Base-by-base conservation (phyloP, 2,329 filamentous ascomycete genomes). In the Didymosphaeria variabile region DNA sequence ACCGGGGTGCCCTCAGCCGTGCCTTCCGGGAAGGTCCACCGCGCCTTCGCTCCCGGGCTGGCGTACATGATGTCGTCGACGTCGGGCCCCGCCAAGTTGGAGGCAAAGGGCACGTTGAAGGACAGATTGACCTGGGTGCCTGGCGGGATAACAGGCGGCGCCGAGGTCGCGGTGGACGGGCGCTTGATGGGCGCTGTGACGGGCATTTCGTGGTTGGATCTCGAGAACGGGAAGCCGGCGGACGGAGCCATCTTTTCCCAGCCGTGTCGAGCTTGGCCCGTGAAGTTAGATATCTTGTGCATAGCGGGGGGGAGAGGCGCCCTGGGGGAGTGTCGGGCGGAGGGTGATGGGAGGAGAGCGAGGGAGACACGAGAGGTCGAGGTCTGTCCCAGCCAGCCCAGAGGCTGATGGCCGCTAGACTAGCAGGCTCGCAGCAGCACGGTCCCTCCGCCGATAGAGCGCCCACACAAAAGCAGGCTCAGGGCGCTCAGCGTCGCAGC, bases 51-150 rank as follows among this genome's bases (percentile, higher is more conserved):
- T 70, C 93, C 91, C 60, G 89, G 88, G 66, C 92, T 97, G 66
- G 94, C 93, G 81, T 97, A 94, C 63, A 98, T 87, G 72, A 99
- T 92, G 79, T 98, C 94, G 79, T 97, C 93, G 69, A 91, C 91
- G 74, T 98, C 93, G 66, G 95, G 95, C 36, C 95, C 95, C 65
- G 92, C 88, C 63, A 99, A 88, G 73, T 94, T 94, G 66, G 92
- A 97, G 70, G 93, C 90, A 81, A 98, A 97, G 63, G 95, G 95
- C 52, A 99, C 91, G 77, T 97, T 98, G 88, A 99, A 98, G 67
- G 93, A 94, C 78, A 97, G 90, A 80, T 96, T 93, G 79, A 98
- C 92, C 67, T 88, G 89, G 55, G 90, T 85, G 77, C 94, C 91
- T 75, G 90, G 86, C 65, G 90, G 84, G 67, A 90, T 89, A 60